Conservation (phyloP, 129 eudicot genomes). For the Centella asiatica region DNA sequence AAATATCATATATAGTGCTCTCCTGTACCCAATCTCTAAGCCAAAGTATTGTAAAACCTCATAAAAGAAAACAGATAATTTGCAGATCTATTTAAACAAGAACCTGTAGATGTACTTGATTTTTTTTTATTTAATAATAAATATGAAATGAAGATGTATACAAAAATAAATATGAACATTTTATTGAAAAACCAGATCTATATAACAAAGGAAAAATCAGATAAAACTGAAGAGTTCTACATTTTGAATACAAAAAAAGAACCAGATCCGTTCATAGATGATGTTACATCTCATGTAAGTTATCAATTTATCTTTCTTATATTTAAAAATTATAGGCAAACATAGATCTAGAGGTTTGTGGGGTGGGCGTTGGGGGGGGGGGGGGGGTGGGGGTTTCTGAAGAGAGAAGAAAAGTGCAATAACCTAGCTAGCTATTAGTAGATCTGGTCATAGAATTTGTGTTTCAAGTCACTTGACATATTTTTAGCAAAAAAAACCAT, state of each 20-base stretch:
- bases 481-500: conserved; percentile 41
- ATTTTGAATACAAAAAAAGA: too few relatives aligned
- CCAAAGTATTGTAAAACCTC: too few relatives aligned
- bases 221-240: too few relatives aligned
- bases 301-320: not conserved
- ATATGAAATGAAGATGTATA: too few relatives aligned
- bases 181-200: too few relatives aligned
- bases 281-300: conserved; percentile 43
- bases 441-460: conserved; percentile 58
- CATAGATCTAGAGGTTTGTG: too few relatives aligned
- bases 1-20: not conserved
- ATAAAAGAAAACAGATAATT: not conserved
- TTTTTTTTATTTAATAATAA: too few relatives aligned
- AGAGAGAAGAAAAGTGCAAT: conserved; percentile 14
- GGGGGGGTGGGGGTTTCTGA: not conserved
- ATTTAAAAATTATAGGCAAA: not conserved
- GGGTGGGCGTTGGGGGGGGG: not conserved
- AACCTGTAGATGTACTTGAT: not conserved
- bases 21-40: too few relatives aligned
- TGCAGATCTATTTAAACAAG: not conserved
- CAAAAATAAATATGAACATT: too few relatives aligned
- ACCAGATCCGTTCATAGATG: not conserved
- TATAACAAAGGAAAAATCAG: too few relatives aligned
- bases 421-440: conserved; percentile 37
- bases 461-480: conserved; percentile 34